Percentiles rank a stretch among this genome's conserved stretches.
phyloP scores from a whole-genome alignment of 441 rosid species.

The Melianthus villosus region DNA sequence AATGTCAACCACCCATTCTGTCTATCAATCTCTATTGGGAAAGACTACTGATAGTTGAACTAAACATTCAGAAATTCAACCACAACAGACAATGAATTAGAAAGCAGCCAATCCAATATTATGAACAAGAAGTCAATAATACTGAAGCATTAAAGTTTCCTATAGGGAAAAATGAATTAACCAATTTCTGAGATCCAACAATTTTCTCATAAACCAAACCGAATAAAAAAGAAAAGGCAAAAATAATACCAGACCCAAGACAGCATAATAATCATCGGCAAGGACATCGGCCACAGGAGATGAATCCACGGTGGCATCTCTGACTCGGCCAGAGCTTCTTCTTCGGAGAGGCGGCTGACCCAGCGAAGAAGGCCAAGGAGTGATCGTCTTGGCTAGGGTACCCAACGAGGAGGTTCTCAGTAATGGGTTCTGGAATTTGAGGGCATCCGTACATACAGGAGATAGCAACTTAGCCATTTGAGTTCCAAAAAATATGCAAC shows the following conservation, averaged over 20 bases:
- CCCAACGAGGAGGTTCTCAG: conserved; percentile 12
- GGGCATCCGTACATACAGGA: conserved; percentile 55
- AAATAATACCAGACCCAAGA: conserved; percentile 61
- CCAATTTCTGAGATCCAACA: neutral
- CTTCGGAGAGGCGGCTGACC: conserved; percentile 16
- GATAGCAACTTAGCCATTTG: conserved; percentile 69
- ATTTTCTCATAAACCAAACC: conserved; percentile 5
- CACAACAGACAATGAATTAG: too few relatives aligned
- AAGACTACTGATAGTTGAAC: too few relatives aligned
- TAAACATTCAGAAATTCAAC: too few relatives aligned
- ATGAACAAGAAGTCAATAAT: neutral
- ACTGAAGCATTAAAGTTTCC: neutral
- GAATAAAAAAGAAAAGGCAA: neutral
- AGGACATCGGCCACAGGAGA: conserved; percentile 26
- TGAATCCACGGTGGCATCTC: conserved; percentile 39
- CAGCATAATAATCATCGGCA: conserved; percentile 68
- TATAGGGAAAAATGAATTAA: too few relatives aligned
- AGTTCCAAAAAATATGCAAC: too few relatives aligned
- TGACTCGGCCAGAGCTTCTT: conserved; percentile 23
- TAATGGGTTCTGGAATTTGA: conserved; percentile 38
- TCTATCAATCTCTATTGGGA: too few relatives aligned
- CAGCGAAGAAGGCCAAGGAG: conserved; percentile 11
- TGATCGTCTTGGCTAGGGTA: conserved; percentile 23
- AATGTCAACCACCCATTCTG: neutral
- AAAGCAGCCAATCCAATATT: too few relatives aligned